Evolutionary conservation across 1,284 basidiomycete genomes (phyloP).

Genomic region (Chalciporus piperatoides): DNA sequence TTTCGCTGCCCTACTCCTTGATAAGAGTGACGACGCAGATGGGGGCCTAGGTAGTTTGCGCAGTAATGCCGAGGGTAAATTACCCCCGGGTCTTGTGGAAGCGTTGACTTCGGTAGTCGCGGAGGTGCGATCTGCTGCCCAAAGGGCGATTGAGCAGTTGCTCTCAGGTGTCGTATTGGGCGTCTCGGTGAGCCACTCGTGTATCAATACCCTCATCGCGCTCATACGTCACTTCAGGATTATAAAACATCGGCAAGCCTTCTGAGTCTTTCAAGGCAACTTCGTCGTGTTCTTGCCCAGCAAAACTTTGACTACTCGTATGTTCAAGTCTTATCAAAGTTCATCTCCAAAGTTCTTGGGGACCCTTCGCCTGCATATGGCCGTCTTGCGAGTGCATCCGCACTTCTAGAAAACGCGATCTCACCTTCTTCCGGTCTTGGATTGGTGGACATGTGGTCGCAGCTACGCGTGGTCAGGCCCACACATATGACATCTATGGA

Average conservation of each 20-base stretch:
- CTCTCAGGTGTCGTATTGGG: constrained; percentile 16
- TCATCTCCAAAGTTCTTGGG: constrained; percentile 41
- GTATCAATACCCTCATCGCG: background rate
- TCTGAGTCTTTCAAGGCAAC: constrained; percentile 35
- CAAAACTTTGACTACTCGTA: constrained; percentile 47
- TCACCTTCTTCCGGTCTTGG: constrained; percentile 55
- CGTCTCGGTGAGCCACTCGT: constrained; percentile 13
- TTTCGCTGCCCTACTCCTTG: constrained; percentile 29
- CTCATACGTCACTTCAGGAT: constrained; percentile 15
- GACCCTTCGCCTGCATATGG: constrained; percentile 34
- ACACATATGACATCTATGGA: constrained; percentile 18
- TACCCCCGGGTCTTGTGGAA: constrained; percentile 17
- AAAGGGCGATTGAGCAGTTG: constrained; percentile 18
- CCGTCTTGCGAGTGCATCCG: constrained; percentile 29
- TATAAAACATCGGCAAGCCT: constrained; percentile 30
- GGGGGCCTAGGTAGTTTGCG: constrained; percentile 1
- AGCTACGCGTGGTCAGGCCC: constrained; percentile 31
- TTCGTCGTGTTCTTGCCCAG: constrained; percentile 31
- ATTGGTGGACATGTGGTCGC: constrained; percentile 53
- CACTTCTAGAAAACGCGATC: constrained; percentile 39
- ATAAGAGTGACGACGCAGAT: constrained; percentile 15
- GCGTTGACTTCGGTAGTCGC: constrained; percentile 25
- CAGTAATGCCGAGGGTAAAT: constrained; percentile 6
- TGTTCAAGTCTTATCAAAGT: constrained; percentile 39
- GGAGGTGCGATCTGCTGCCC: constrained; percentile 21